Conservation (phyloP, 805 yeast species). For the Monosporozyma servazzii region DNA sequence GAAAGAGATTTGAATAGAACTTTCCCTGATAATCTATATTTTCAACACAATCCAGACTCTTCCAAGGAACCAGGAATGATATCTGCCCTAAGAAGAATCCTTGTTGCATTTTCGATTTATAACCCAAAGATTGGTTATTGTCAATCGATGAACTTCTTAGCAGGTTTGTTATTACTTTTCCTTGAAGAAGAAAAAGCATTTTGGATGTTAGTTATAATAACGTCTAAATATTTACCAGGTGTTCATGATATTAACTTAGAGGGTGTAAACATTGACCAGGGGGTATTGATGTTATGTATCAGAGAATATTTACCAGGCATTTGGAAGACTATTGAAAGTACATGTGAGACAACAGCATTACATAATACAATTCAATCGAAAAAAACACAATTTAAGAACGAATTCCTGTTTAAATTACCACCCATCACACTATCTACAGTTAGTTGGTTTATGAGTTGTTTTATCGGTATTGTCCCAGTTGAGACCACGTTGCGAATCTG, state of each 20-base stretch:
- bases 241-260: conserved; percentile 84
- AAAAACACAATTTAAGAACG: conserved; percentile 18
- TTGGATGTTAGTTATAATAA: conserved; percentile 91
- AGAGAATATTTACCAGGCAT: conserved; percentile 75
- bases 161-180: conserved; percentile 75
- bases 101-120: conserved; percentile 74
- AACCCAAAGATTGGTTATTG: conserved; percentile 92
- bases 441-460: conserved; percentile 97
- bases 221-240: conserved; percentile 79
- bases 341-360: not conserved
- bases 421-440: conserved; percentile 91
- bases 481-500: conserved; percentile 84
- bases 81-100: conserved; percentile 65
- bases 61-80: conserved; percentile 54
- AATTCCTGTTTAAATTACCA: conserved; percentile 67
- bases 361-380: not conserved
- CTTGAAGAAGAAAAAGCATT: conserved; percentile 85
- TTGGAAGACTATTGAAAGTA: conserved; percentile 47
- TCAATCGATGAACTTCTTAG: conserved; percentile 86
- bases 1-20: conserved; percentile 92
- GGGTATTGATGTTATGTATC: conserved; percentile 80
- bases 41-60: conserved; percentile 35
- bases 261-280: conserved; percentile 93
- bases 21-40: conserved; percentile 85
- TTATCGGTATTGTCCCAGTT: conserved; percentile 80